phyloP scores from a whole-genome alignment of 2,329 filamentous ascomycete genomes.

The Penicillium sp. region DNA sequence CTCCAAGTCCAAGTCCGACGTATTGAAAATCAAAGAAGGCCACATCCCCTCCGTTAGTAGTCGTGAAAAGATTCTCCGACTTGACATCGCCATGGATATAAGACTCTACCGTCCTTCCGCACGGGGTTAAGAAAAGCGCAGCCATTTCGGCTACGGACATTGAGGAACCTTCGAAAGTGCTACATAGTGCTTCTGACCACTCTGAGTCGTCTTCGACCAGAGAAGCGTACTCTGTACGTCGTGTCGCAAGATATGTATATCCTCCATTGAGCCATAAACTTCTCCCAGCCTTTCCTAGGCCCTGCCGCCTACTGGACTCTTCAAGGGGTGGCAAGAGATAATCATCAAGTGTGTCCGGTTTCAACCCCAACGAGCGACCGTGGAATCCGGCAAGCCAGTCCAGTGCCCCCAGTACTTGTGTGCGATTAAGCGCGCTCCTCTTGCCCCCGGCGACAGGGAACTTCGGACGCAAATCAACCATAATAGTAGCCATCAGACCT shows the following conservation, averaged over 20 bases:
- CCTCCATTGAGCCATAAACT: constrained; percentile 66
- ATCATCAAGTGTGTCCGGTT: constrained; percentile 26
- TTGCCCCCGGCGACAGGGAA: constrained; percentile 56
- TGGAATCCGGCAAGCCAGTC: constrained; percentile 67
- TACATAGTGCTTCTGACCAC: constrained; percentile 57
- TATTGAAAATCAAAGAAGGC: constrained; percentile 73
- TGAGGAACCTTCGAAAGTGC: constrained; percentile 13
- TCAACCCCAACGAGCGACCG: constrained; percentile 50
- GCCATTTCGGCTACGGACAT: constrained; percentile 55
- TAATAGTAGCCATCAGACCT: constrained; percentile 54
- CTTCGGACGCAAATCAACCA: constrained; percentile 56
- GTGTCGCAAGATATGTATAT: constrained; percentile 68
- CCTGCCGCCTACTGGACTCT: constrained; percentile 44
- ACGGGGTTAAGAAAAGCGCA: constrained; percentile 53
- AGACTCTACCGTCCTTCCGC: constrained; percentile 51
- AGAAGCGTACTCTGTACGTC: constrained; percentile 56
- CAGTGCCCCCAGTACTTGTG: constrained; percentile 56
- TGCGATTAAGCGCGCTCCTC: constrained; percentile 43
- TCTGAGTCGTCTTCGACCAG: constrained; percentile 55
- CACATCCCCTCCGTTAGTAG: constrained; percentile 48
- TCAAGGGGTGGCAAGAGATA: constrained; percentile 55
- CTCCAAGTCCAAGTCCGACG: constrained; percentile 63
- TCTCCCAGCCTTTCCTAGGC: constrained; percentile 13
- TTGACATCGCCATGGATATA: constrained; percentile 70
- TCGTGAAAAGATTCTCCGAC: constrained; percentile 67